Evolutionary conservation across 148 eudicot species (phyloP).

Genomic region (Silene latifolia): DNA sequence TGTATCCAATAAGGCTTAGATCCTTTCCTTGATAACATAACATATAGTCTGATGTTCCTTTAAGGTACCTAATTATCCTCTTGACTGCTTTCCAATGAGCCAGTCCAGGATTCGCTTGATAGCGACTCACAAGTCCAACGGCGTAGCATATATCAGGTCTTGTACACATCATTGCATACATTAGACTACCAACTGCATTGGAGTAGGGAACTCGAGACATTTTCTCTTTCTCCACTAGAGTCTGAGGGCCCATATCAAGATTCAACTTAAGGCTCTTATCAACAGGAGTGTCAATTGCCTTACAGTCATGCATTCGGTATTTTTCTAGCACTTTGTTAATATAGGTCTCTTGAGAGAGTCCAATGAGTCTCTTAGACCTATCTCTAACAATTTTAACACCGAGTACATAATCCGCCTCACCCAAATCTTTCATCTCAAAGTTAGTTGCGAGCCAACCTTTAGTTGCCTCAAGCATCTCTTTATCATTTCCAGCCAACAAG

Average conservation of each 20-base stretch:
- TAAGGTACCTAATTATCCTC: neutral
- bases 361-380: neutral
- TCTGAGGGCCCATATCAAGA: neutral
- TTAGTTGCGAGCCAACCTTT: neutral
- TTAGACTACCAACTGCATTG: neutral
- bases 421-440: neutral
- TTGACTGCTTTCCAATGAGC: neutral
- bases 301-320: neutral
- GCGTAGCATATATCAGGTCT: neutral
- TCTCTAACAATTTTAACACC: neutral
- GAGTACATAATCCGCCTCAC: neutral
- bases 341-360: neutral
- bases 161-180: neutral
- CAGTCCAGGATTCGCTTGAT: neutral
- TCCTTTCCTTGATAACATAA: neutral
- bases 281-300: neutral
- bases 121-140: neutral
- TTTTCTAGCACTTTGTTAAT: neutral
- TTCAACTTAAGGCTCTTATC: neutral
- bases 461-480: neutral
- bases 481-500: neutral
- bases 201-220: neutral
- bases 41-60: neutral
- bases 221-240: neutral
- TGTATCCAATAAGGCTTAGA: neutral